Base-by-base conservation (phyloP, 495 filamentous ascomycete species). In the Hyaloscypha hepaticicola region DNA sequence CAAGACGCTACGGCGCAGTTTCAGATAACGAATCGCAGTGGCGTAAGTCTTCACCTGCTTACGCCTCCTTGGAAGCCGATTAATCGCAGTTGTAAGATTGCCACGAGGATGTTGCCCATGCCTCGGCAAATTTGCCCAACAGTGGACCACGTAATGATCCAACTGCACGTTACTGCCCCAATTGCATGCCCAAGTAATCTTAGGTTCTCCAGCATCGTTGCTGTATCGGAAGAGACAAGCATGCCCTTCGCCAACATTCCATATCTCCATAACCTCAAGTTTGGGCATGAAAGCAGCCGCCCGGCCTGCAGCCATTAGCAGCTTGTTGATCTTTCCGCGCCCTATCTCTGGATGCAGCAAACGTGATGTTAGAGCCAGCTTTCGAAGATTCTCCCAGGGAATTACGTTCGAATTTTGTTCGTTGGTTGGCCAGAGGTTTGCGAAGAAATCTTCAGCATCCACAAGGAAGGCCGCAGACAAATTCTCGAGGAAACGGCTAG, bases 191-290 rank as follows among this genome's bases (percentile, higher is more conserved):
- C 59, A 67, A 38, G 41, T 58, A 67, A 67, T 67, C 28, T 53
- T 29, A 58, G 65, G 56, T 59, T 67, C 34, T 34, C 57, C 55
- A 64, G 22, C 55, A 64, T 64, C 45, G 48, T 64, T 58, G 62
- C 41, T 67, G 45, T 67, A 67, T 67, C 59, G 65, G 59, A 67
- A 67, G 58, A 62, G 59, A 60, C 41, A 60, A 53, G 65, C 60
- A 56, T 61, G 53, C 58, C 65, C 55, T 60, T 62, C 49, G 48
- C 59, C 48, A 45, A 59, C 66, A 53, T 69, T 69, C 66, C 66
- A 69, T 60, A 69, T 64, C 66, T 69, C 66, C 66, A 69, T 69
- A 41, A 63, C 55, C 41, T 65, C 66, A 53, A 69, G 66, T 61
- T 65, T 64, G 38, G 66, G 66, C 66, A 68, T 68, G 12, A 55